These are phyloP conservation scores for Pelargonium australe DNA, from an alignment of 441 rosid species.

Conservation along the genomic window DNA sequence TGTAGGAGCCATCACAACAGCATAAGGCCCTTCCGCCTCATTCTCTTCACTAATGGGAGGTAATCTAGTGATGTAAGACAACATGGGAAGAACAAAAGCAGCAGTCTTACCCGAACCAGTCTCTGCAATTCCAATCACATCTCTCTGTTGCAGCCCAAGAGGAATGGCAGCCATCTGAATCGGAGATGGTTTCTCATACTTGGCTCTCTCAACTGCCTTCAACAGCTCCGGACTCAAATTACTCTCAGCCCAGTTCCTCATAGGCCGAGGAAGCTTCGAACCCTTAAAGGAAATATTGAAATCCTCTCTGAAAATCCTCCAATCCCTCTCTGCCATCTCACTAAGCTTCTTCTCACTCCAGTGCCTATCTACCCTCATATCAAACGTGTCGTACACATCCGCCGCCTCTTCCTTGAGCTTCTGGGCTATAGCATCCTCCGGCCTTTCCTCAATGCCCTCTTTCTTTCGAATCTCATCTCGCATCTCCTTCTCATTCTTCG, in stretches of 20 bases:
- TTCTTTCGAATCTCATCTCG: conserved; percentile 73
- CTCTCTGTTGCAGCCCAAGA: conserved; percentile 80
- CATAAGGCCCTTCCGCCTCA: conserved; percentile 87
- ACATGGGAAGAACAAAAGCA: conserved; percentile 91
- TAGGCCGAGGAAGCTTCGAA: conserved; percentile 79
- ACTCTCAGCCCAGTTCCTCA: conserved; percentile 93
- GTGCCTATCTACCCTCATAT: conserved; percentile 87
- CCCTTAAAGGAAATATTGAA: conserved; percentile 85
- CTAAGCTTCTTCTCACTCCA: conserved; percentile 87
- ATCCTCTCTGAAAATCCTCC: conserved; percentile 94
- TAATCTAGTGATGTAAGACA: conserved; percentile 74
- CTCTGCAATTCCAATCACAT: conserved; percentile 90
- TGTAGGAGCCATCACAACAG: conserved; percentile 91
- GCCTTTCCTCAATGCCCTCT: conserved; percentile 72
- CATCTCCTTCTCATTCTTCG: conserved; percentile 80
- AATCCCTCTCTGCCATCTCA: conserved; percentile 88
- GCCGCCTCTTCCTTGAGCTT: conserved; percentile 72
- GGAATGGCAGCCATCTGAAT: conserved; percentile 94
- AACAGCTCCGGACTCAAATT: conserved; percentile 56
- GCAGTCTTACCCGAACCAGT: conserved; percentile 95
- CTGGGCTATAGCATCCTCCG: conserved; percentile 79
- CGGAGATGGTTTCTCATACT: conserved; percentile 76
- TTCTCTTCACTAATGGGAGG: conserved; percentile 79
- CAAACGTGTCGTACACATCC: conserved; percentile 73
- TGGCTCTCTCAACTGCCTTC: conserved; percentile 83